Evolutionary conservation across 257 asterid genomes (phyloP).

Genomic region (Plectranthus barbatus): DNA sequence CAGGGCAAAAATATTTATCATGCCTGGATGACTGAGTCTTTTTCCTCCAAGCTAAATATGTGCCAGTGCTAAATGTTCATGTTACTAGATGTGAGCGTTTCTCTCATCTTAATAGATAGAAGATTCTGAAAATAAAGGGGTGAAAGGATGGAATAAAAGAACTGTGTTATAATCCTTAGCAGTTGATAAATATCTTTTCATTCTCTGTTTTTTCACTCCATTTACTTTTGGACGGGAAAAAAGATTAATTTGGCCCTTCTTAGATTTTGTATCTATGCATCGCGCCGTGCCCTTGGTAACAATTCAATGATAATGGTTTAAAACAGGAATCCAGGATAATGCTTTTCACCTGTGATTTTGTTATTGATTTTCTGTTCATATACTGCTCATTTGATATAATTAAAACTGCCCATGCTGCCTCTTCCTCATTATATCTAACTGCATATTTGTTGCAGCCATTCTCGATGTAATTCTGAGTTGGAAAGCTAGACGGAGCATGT

Average conservation of each 20-base stretch:
- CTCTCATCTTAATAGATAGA: neutral
- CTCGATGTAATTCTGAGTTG: slow-evolving; percentile 83
- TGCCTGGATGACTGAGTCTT: neutral
- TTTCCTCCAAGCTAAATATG: neutral
- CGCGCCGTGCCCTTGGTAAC: neutral
- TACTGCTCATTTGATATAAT: neutral
- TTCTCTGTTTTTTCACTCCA: neutral
- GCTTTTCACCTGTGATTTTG: neutral
- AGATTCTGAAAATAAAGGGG: neutral
- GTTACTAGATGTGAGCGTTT: neutral
- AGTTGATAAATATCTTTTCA: neutral
- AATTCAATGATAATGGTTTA: neutral
- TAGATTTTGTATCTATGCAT: neutral
- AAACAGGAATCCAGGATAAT: neutral
- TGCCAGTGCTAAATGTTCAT: too few species aligned
- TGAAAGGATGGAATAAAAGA: neutral
- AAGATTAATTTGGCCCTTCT: neutral
- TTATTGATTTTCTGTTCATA: too few species aligned
- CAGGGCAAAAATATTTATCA: neutral
- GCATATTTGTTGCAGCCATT: slow-evolving; percentile 47
- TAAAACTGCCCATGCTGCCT: neutral
- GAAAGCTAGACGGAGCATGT: slow-evolving; percentile 91
- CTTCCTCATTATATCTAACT: slow-evolving; percentile 21
- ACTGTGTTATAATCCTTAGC: neutral
- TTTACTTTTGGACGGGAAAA: neutral